Conservation (phyloP, 2,329 filamentous ascomycete species). For the Microdochium trichocladiopsis region DNA sequence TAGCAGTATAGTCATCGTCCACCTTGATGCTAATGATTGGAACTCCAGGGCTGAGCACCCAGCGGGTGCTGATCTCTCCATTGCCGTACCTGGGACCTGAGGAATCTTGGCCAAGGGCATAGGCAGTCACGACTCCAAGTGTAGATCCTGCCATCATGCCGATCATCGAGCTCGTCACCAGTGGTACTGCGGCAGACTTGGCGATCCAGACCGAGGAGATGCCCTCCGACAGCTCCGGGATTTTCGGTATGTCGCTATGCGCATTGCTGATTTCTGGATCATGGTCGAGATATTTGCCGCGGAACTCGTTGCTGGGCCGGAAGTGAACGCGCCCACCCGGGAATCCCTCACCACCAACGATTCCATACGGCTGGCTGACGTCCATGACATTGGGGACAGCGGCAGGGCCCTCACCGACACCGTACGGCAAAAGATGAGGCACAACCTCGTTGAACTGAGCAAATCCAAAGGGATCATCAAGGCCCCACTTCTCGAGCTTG, state of each 20-base stretch:
- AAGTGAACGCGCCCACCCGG: constrained; percentile 78
- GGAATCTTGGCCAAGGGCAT: constrained; percentile 59
- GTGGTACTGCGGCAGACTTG: constrained; percentile 67
- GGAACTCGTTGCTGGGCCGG: constrained; percentile 64
- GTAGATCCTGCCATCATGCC: constrained; percentile 82
- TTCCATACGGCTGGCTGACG: constrained; percentile 76
- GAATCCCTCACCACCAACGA: constrained; percentile 79
- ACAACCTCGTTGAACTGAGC: constrained; percentile 73
- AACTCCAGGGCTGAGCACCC: constrained; percentile 87
- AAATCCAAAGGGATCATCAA: constrained; percentile 67
- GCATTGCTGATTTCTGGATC: constrained; percentile 54
- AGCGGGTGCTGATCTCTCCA: constrained; percentile 79
- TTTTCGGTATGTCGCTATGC: constrained; percentile 67
- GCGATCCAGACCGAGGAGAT: constrained; percentile 84
- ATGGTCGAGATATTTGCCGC: constrained; percentile 65
- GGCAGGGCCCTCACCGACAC: constrained; percentile 70
- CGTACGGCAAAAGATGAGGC: constrained; percentile 67
- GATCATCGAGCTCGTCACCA: constrained; percentile 67
- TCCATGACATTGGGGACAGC: constrained; percentile 84
- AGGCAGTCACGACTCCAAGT: constrained; percentile 73
- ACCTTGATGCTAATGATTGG: constrained; percentile 79
- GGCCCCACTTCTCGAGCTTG: constrained; percentile 76
- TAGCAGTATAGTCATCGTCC: constrained; percentile 73
- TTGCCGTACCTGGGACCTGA: constrained; percentile 57
- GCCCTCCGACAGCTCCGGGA: constrained; percentile 63